These are phyloP conservation scores for Garcia nutans DNA, from an alignment of 345 rosid species.

Conservation along the genomic window DNA sequence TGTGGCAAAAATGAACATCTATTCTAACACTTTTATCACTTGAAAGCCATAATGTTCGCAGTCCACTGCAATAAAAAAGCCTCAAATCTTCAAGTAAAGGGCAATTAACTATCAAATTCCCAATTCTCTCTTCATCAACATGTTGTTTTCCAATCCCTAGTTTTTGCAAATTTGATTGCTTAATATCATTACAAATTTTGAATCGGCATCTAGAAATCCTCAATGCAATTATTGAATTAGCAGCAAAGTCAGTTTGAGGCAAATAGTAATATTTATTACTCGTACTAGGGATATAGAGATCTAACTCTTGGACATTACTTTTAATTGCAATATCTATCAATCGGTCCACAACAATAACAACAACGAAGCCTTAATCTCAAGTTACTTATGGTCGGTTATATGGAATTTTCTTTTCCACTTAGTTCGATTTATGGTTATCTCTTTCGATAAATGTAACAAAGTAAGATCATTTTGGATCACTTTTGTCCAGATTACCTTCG, in stretches of 20 bases:
- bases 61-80: constrained; percentile 26
- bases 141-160: constrained; percentile 26
- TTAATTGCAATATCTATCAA: constrained; percentile 28
- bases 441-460: too few relatives aligned
- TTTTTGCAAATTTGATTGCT: constrained; percentile 23
- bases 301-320: constrained; percentile 29
- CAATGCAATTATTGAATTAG: constrained; percentile 21
- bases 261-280: constrained; percentile 9
- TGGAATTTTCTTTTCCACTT: too few relatives aligned
- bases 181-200: constrained; percentile 18
- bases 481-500: too few relatives aligned
- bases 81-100: constrained; percentile 39
- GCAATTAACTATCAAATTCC: constrained; percentile 22
- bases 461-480: too few relatives aligned
- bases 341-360: constrained; percentile 14
- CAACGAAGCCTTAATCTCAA: too few relatives aligned
- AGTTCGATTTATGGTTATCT: too few relatives aligned
- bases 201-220: constrained; percentile 32
- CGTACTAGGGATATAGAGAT: constrained; percentile 22
- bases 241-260: constrained; percentile 25
- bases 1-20: constrained; percentile 36
- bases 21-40: constrained; percentile 24
- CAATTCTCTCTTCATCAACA: constrained; percentile 13
- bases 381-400: too few relatives aligned
- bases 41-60: constrained; percentile 12